Evolutionary conservation across 1,284 basidiomycete species (phyloP).

Genomic region (Peniophora sp.): DNA sequence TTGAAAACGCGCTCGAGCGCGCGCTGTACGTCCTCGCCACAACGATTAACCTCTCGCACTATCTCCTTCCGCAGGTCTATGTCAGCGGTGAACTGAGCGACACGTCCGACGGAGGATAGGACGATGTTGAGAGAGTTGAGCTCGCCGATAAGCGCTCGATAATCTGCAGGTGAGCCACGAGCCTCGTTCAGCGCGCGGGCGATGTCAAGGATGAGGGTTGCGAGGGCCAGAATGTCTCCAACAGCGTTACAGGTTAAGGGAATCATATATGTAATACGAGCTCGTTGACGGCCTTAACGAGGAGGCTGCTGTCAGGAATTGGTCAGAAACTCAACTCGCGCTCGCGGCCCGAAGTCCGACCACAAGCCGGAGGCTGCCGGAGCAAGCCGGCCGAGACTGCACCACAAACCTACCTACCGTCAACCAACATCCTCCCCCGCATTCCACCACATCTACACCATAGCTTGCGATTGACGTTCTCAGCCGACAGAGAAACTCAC

Average conservation of each 20-base stretch:
- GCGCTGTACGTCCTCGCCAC: background rate
- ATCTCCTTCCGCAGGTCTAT: background rate
- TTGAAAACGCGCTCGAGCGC: background rate
- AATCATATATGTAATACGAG: no score
- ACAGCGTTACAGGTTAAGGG: constrained; percentile 2
- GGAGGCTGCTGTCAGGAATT: no score
- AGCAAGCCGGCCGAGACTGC: no score
- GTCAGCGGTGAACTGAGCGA: background rate
- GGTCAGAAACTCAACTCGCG: no score
- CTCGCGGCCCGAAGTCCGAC: no score
- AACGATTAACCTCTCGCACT: background rate
- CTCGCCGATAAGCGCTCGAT: background rate
- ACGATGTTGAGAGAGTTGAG: background rate
- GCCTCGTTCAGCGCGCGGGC: constrained; percentile 1
- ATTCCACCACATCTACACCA: no score
- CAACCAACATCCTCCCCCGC: no score
- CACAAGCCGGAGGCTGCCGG: no score
- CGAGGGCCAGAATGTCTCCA: constrained; percentile 2
- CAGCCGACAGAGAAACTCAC: no score
- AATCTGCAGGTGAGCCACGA: background rate
- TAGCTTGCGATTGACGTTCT: no score
- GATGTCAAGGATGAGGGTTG: background rate
- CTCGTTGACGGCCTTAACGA: no score
- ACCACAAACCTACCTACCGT: no score
- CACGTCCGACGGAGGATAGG: background rate